These are phyloP conservation scores for Populus trichocarpa DNA, from an alignment of 441 rosid genomes.

Conservation along the genomic window DNA sequence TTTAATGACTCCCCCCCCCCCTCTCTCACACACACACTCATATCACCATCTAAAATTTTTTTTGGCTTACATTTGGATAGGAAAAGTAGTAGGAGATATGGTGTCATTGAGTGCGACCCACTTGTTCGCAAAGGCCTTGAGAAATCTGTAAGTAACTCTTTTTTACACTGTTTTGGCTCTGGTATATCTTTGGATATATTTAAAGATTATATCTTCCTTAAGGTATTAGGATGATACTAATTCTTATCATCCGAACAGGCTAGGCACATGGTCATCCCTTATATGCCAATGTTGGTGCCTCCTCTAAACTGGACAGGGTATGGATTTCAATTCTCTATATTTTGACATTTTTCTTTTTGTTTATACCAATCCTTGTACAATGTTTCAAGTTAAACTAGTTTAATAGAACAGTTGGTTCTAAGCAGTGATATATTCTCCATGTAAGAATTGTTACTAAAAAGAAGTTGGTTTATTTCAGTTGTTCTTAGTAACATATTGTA, in stretches of 20 bases:
- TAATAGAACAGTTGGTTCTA: neutral
- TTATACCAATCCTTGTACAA: neutral
- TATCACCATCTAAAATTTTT: neutral
- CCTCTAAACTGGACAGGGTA: constrained; percentile 95
- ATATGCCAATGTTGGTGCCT: constrained; percentile 96
- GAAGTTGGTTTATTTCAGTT: neutral
- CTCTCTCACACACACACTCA: neutral
- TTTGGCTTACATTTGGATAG: constrained; percentile 32
- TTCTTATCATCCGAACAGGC: constrained; percentile 53
- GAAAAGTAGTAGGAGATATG: constrained; percentile 75
- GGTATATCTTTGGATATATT: neutral
- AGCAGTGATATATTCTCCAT: neutral
- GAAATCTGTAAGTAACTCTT: constrained; percentile 63
- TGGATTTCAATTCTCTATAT: constrained; percentile 14
- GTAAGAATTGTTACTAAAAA: neutral
- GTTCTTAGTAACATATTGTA: neutral
- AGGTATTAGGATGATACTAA: constrained; percentile 16
- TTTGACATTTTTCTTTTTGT: neutral
- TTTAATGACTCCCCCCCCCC: constrained; percentile 2
- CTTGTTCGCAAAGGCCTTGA: constrained; percentile 79
- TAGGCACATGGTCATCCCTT: constrained; percentile 94
- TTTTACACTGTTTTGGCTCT: constrained; percentile 1
- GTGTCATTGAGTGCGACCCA: constrained; percentile 94
- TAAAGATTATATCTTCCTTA: constrained; percentile 13
- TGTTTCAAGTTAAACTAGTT: neutral